Evolutionary conservation across 169 alveolate species (phyloP).

Genomic region (Plasmodium gallinaceum): DNA sequence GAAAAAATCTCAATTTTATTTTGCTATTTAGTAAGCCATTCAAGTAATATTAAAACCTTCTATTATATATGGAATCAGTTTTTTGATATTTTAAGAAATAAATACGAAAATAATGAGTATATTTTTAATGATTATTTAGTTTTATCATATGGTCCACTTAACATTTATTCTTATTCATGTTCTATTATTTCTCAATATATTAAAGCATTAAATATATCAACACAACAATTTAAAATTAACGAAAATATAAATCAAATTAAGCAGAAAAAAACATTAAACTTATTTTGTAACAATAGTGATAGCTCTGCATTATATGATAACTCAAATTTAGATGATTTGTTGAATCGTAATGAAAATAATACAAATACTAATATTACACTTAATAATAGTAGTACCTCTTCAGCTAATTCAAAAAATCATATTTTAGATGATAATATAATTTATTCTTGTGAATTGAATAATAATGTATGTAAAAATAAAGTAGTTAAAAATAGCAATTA

Average conservation of each 20-base stretch:
- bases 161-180: slow-evolving; percentile 53
- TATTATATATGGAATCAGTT: slow-evolving; percentile 73
- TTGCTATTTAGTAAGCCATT: slow-evolving; percentile 56
- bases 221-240: slow-evolving; percentile 69
- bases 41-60: slow-evolving; percentile 64
- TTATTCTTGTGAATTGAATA: neutral
- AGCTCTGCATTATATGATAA: slow-evolving; percentile 3
- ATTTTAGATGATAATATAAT: neutral
- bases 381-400: neutral
- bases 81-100: slow-evolving; percentile 48
- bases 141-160: slow-evolving; percentile 65
- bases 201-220: slow-evolving; percentile 66
- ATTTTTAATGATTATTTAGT: slow-evolving; percentile 40
- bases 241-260: slow-evolving; percentile 25
- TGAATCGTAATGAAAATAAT: slow-evolving; percentile 22
- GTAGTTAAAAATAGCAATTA: neutral
- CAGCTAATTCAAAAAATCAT: neutral
- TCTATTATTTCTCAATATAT: slow-evolving; percentile 62
- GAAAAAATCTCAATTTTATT: slow-evolving; percentile 50
- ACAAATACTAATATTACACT: neutral
- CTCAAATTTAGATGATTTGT: neutral
- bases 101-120: slow-evolving; percentile 65
- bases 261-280: slow-evolving; percentile 25
- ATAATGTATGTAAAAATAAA: neutral
- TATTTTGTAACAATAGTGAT: slow-evolving; percentile 19